These are phyloP conservation scores for Flaveria sonorensis DNA, from an alignment of 129 eudicot genomes.

Conservation along the genomic window DNA sequence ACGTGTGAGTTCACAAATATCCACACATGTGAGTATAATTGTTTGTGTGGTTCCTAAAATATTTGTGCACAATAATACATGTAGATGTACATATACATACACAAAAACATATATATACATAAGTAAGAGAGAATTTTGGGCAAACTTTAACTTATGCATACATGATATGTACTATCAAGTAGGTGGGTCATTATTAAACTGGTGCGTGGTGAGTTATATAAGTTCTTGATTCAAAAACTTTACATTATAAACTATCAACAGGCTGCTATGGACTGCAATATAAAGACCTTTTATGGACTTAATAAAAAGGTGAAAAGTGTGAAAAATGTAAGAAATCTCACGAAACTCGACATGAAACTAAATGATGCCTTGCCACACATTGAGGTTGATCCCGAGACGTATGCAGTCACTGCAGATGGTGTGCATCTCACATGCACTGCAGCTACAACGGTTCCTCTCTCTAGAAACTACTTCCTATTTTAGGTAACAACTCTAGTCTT, in stretches of 20 bases:
- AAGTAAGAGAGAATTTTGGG: background rate
- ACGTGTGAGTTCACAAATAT: background rate
- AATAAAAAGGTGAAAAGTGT: conserved; percentile 81
- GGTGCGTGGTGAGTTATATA: background rate
- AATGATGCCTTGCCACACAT: conserved; percentile 87
- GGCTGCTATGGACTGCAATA: conserved; percentile 71
- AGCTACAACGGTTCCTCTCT: conserved; percentile 81
- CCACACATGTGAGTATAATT: background rate
- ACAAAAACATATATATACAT: background rate
- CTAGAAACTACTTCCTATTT: conserved; percentile 83
- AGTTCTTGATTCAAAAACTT: background rate
- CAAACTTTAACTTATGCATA: conserved; percentile 6
- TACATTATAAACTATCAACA: conserved; percentile 31
- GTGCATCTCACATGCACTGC: conserved; percentile 72
- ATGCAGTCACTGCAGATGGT: conserved; percentile 74
- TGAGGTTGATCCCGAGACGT: conserved; percentile 88
- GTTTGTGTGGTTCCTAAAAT: background rate
- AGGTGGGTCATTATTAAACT: background rate
- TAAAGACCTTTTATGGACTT: conserved; percentile 63
- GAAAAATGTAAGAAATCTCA: conserved; percentile 64
- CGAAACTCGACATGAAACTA: conserved; percentile 94
- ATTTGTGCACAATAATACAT: background rate
- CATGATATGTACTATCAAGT: conserved; percentile 5
- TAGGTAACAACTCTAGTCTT: conserved; percentile 32
- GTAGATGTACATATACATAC: background rate